Evolutionary conservation across 345 rosid species (phyloP).

Genomic region (Populus tremula): DNA sequence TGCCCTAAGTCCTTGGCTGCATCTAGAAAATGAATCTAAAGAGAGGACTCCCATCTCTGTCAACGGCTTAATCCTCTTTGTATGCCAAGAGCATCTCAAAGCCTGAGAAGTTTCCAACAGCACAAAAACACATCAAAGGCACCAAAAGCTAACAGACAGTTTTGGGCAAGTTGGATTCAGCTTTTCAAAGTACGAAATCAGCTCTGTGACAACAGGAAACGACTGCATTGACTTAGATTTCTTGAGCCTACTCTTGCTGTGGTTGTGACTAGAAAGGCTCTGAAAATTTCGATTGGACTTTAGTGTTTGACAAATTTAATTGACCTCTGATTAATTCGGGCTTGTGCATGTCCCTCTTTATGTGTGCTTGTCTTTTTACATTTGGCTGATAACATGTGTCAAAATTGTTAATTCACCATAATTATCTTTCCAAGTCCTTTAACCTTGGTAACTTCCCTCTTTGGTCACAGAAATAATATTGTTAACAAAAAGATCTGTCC

Average conservation of each 20-base stretch:
- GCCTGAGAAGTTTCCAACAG: slow-evolving; percentile 42
- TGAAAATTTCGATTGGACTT: slow-evolving; percentile 29
- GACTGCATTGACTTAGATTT: slow-evolving; percentile 29
- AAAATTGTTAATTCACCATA: background rate
- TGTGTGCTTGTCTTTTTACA: slow-evolving; percentile 17
- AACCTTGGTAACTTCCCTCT: background rate
- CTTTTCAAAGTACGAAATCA: slow-evolving; percentile 23
- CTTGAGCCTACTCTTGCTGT: slow-evolving; percentile 17
- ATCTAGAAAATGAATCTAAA: slow-evolving; percentile 35
- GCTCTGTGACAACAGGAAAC: slow-evolving; percentile 21
- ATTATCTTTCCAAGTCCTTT: background rate
- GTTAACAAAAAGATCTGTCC: too few species aligned
- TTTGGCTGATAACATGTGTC: slow-evolving; percentile 3
- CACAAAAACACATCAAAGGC: slow-evolving; percentile 27
- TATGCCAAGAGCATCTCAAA: slow-evolving; percentile 30
- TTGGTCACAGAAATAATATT: background rate
- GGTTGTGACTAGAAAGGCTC: slow-evolving; percentile 22
- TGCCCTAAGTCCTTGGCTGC: slow-evolving; percentile 25
- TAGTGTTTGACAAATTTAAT: background rate
- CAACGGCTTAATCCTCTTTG: background rate
- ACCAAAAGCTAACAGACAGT: slow-evolving; percentile 43
- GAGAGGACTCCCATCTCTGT: slow-evolving; percentile 1
- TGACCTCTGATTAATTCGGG: slow-evolving; percentile 8
- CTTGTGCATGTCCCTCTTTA: background rate
- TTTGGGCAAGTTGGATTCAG: slow-evolving; percentile 33